Evolutionary conservation across 2,329 filamentous ascomycete genomes (phyloP).

Genomic region (Nemania abortiva): DNA sequence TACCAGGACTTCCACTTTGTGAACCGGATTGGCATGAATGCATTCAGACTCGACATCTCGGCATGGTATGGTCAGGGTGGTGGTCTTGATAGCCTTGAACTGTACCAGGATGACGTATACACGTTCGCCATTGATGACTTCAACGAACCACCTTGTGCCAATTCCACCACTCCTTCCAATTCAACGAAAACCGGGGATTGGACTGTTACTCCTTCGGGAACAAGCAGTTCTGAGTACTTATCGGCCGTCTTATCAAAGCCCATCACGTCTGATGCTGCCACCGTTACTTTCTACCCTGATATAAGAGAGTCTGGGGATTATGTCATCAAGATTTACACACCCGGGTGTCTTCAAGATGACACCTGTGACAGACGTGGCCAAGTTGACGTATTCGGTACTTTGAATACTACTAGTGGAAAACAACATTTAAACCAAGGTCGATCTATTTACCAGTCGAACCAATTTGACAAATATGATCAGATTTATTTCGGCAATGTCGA

Average conservation of each 20-base stretch:
- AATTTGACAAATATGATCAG: conserved; percentile 96
- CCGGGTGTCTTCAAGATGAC: conserved; percentile 84
- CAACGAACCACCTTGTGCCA: conserved; percentile 87
- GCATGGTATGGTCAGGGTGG: conserved; percentile 89
- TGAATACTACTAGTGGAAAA: conserved; percentile 63
- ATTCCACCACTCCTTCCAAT: conserved; percentile 71
- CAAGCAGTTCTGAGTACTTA: conserved; percentile 82
- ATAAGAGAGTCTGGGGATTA: conserved; percentile 93
- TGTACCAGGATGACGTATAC: conserved; percentile 87
- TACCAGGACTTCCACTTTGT: conserved; percentile 95
- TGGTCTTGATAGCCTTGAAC: conserved; percentile 85
- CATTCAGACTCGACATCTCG: conserved; percentile 85
- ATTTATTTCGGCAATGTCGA: conserved; percentile 90
- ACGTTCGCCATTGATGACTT: conserved; percentile 87
- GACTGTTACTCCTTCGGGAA: conserved; percentile 73
- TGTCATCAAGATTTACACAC: conserved; percentile 89
- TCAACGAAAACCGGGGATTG: conserved; percentile 81
- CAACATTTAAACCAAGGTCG: conserved; percentile 64
- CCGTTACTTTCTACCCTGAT: conserved; percentile 84
- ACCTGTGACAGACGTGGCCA: conserved; percentile 82
- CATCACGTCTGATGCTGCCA: conserved; percentile 69
- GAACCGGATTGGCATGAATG: conserved; percentile 87
- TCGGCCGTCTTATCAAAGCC: conserved; percentile 71
- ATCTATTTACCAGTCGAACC: conserved; percentile 87
- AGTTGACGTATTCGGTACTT: conserved; percentile 82